phyloP scores from a whole-genome alignment of 176 grass and related monocot genomes.

The Raddia guianensis region DNA sequence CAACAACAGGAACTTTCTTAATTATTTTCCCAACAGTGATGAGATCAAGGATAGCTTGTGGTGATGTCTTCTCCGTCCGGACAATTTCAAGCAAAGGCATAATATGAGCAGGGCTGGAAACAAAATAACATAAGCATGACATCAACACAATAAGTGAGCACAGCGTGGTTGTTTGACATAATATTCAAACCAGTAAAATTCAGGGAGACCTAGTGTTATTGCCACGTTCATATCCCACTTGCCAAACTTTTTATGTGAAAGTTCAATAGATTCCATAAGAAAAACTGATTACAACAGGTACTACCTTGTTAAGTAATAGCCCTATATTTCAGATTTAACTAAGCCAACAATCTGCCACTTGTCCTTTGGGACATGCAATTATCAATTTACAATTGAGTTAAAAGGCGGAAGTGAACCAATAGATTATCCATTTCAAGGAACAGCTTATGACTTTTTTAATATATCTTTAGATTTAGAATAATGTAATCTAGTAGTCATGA shows the following conservation, averaged over 20 bases:
- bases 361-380: background rate
- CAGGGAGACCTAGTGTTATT: background rate
- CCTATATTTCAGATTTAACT: background rate
- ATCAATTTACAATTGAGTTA: background rate
- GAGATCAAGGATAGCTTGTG: constrained; percentile 90
- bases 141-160: background rate
- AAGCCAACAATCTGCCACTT: background rate
- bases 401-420: background rate
- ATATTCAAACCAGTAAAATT: background rate
- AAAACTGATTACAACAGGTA: background rate
- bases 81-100: constrained; percentile 99
- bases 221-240: constrained; percentile 3
- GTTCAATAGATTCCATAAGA: background rate
- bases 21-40: constrained; percentile 91
- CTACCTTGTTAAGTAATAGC: constrained; percentile 10
- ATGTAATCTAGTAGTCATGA: background rate
- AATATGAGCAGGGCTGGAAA: constrained; percentile 93
- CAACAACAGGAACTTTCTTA: constrained; percentile 96
- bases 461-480: constrained; percentile 14
- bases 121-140: constrained; percentile 37
- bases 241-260: background rate
- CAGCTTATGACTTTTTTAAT: background rate
- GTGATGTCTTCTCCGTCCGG: constrained; percentile 88
- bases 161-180: background rate
- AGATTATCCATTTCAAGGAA: background rate